Conservation (phyloP, 192 early-diverging fungal species). For the Kappamyces sp. region DNA sequence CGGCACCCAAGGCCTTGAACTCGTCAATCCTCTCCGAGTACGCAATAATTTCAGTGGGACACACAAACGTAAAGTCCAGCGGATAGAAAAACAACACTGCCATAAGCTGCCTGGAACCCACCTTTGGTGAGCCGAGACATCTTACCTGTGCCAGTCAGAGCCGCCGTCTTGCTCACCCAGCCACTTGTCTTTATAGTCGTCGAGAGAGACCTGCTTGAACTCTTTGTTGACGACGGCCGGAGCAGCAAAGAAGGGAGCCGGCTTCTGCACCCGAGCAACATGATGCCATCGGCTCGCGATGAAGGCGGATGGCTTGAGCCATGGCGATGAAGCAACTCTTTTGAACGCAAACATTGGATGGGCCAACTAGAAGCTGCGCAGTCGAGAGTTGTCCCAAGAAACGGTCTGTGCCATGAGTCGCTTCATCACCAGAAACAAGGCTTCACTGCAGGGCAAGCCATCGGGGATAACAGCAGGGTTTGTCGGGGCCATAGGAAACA, state of each 20-base stretch:
- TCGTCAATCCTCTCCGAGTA: conserved; percentile 52
- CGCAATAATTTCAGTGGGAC: conserved; percentile 53
- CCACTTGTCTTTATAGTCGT: conserved; percentile 52
- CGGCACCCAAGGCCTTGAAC: conserved; percentile 42
- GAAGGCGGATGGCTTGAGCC: no score
- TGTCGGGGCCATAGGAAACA: conserved; percentile 84
- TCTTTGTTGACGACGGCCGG: conserved; percentile 39
- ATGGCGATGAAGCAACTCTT: no score
- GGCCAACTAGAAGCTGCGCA: no score
- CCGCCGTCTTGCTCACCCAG: not conserved
- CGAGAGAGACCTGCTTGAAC: conserved; percentile 38
- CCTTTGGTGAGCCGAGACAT: not conserved
- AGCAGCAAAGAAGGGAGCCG: conserved; percentile 37
- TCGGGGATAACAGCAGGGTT: conserved; percentile 40
- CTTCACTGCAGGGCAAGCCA: no score
- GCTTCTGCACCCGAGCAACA: conserved; percentile 17
- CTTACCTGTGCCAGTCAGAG: not conserved
- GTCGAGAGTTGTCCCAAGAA: no score
- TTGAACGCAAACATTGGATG: no score
- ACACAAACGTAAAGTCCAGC: conserved; percentile 45
- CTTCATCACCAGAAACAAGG: no score
- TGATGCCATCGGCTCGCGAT: no score
- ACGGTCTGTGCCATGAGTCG: no score
- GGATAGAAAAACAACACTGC: conserved; percentile 50
- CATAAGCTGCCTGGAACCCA: not conserved